phyloP scores from a whole-genome alignment of 176 grass and related monocot species.

The Triticum aestivum region DNA sequence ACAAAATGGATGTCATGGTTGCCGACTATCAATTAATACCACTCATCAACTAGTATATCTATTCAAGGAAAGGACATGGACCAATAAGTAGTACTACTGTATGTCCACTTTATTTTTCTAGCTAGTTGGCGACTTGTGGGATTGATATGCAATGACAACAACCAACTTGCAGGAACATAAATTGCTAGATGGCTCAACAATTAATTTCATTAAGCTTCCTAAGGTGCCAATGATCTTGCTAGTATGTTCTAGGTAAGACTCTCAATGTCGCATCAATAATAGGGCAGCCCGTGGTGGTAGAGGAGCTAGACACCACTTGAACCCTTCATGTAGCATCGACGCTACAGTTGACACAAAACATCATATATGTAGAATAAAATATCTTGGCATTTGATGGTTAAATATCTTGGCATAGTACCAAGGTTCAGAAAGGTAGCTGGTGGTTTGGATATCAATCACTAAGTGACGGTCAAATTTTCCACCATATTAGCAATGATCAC shows the following conservation, averaged over 20 bases:
- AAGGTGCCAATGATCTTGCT: neutral
- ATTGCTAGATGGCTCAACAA: neutral
- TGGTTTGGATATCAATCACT: no score
- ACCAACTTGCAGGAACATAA: slow-evolving; percentile 19
- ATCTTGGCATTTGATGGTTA: neutral
- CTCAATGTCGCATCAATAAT: neutral
- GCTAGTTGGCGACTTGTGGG: neutral
- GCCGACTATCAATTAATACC: neutral
- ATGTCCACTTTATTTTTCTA: neutral
- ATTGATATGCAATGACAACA: neutral
- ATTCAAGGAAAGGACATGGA: neutral
- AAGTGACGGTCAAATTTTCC: no score
- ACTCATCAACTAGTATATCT: neutral
- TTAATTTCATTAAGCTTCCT: neutral
- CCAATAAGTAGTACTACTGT: neutral
- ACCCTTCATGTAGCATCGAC: no score
- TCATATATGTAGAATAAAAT: neutral
- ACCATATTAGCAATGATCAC: no score
- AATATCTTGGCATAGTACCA: no score
- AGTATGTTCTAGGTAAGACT: neutral
- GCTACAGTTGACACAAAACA: neutral
- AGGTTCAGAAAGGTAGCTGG: no score
- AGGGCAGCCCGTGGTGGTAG: no score
- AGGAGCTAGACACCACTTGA: no score
- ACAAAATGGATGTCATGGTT: neutral